phyloP scores from a whole-genome alignment of 805 yeast species.

The Ogataea haglerorum region DNA sequence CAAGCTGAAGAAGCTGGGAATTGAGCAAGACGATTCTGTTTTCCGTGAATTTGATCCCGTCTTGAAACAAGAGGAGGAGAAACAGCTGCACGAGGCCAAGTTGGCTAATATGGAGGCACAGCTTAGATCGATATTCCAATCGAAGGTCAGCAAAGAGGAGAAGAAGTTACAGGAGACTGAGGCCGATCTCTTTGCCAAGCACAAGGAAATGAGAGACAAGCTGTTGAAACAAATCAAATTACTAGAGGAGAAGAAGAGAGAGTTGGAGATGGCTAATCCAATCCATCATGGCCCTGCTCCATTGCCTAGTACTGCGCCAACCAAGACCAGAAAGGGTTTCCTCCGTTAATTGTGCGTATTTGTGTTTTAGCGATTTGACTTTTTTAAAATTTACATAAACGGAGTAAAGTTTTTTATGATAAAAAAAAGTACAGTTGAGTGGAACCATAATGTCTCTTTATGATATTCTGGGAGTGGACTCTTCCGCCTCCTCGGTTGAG shows the following conservation, averaged over 20 bases:
- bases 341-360: conserved; percentile 44
- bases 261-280: conserved; percentile 60
- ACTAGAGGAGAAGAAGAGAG: conserved; percentile 85
- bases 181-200: conserved; percentile 92
- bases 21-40: conserved; percentile 88
- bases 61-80: conserved; percentile 89
- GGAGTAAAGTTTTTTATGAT: conserved; percentile 11
- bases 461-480: conserved; percentile 65
- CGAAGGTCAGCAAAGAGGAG: conserved; percentile 94
- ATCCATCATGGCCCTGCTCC: conserved; percentile 40
- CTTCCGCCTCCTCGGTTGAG: conserved; percentile 63
- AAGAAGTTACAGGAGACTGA: conserved; percentile 95
- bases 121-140: conserved; percentile 95
- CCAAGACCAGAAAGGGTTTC: conserved; percentile 76
- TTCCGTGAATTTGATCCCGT: conserved; percentile 94
- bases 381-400: conserved; percentile 12
- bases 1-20: conserved; percentile 77
- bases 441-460: conserved; percentile 38
- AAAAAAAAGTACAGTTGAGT: conserved; percentile 3
- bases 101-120: conserved; percentile 92
- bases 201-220: conserved; percentile 96
- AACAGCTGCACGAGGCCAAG: conserved; percentile 88
- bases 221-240: conserved; percentile 82
- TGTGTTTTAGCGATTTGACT: conserved; percentile 9
- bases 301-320: conserved; percentile 39